phyloP scores from a whole-genome alignment of 179 eudicot species.

The Vitellaria paradoxa region DNA sequence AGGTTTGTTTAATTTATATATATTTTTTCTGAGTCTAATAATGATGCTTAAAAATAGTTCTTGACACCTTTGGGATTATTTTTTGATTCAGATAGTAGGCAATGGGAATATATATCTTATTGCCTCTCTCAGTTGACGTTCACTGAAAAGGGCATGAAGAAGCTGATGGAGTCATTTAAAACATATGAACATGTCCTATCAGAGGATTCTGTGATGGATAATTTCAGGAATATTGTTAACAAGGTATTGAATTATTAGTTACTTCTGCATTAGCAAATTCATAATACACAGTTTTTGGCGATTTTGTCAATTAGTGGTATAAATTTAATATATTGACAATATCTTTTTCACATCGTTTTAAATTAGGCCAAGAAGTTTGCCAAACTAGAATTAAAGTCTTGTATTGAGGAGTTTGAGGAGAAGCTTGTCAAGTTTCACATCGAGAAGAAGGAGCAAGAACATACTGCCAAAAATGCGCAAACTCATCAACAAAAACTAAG shows the following conservation, averaged over 20 bases:
- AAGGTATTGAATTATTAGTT: conserved; percentile 48
- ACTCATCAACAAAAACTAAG: conserved; percentile 59
- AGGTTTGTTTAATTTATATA: not conserved
- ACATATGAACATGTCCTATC: conserved; percentile 78
- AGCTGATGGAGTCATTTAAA: conserved; percentile 85
- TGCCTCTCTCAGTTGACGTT: conserved; percentile 96
- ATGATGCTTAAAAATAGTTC: not conserved
- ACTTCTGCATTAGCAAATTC: not conserved
- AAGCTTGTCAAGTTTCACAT: conserved; percentile 71
- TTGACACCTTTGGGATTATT: conserved; percentile 6
- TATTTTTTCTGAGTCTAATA: no score
- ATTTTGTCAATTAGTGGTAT: not conserved
- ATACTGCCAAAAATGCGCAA: conserved; percentile 81
- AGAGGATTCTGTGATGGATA: conserved; percentile 77
- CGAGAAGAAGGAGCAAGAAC: conserved; percentile 85
- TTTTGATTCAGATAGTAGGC: conserved; percentile 59
- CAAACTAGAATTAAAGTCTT: conserved; percentile 77
- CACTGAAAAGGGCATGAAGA: conserved; percentile 94
- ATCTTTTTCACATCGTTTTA: not conserved
- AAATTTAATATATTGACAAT: not conserved
- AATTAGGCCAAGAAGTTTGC: conserved; percentile 90
- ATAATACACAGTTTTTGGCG: not conserved
- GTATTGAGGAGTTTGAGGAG: conserved; percentile 90
- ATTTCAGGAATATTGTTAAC: conserved; percentile 77
- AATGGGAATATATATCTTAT: conserved; percentile 86